phyloP scores from a whole-genome alignment of 768 basidiomycete species.

The Ephemerocybe angulata region DNA sequence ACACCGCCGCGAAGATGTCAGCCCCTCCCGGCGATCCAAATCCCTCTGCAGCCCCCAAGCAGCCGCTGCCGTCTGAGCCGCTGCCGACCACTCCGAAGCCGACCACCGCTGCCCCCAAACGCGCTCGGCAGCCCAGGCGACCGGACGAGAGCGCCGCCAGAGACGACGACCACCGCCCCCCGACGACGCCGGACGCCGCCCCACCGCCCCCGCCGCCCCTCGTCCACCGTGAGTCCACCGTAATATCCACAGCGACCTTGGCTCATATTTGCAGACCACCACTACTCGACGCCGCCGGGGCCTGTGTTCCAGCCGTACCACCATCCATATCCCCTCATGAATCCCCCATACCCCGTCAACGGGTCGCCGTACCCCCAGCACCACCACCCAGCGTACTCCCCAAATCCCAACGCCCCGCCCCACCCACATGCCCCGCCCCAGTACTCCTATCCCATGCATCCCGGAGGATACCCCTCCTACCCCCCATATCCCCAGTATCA shows the following conservation, averaged over 20 bases:
- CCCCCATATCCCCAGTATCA: conserved; percentile 57
- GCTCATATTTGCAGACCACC: conserved; percentile 19
- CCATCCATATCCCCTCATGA: conserved; percentile 60
- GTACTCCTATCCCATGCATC: conserved; percentile 58
- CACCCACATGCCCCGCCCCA: too few species aligned
- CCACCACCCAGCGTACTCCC: conserved; percentile 31
- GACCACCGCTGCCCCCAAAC: conserved; percentile 44
- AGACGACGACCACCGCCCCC: too few species aligned
- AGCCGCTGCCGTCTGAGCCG: conserved; percentile 49
- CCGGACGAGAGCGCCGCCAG: too few species aligned
- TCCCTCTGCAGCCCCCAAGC: conserved; percentile 29
- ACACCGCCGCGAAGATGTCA: conserved; percentile 45
- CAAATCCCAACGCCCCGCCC: conserved; percentile 31
- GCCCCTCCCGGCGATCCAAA: conserved; percentile 42
- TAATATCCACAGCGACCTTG: neutral
- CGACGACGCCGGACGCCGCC: conserved; percentile 16
- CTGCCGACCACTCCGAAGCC: conserved; percentile 41
- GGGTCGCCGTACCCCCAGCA: conserved; percentile 44
- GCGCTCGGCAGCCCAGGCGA: conserved; percentile 49
- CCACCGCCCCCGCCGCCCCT: conserved; percentile 1
- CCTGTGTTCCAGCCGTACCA: conserved; percentile 55
- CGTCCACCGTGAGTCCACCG: conserved; percentile 21
- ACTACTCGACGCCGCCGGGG: conserved; percentile 30
- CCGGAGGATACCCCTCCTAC: conserved; percentile 55
- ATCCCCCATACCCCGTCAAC: conserved; percentile 63